A percentile compares a stretch with the other conserved stretches of the same genome.
phyloP scores from a whole-genome alignment of 75 land plant genomes.

The Pseudotsuga menziesii region DNA sequence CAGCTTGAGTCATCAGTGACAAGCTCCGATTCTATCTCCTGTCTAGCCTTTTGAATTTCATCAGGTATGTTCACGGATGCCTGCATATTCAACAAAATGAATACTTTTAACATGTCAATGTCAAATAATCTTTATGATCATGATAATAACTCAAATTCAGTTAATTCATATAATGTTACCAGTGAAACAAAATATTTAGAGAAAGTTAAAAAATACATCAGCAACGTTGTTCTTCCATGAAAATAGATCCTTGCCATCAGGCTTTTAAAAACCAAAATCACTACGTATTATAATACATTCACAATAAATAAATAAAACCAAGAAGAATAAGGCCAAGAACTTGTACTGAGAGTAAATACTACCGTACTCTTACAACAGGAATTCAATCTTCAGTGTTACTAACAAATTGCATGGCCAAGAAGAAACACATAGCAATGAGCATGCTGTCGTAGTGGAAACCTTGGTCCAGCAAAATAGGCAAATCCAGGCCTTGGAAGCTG shows the following conservation, averaged over 20 bases:
- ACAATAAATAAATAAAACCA: neutral
- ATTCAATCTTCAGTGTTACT: too few relatives aligned
- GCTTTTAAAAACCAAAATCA: too few relatives aligned
- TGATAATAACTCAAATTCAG: neutral
- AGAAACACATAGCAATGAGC: too few relatives aligned
- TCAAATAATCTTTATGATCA: neutral
- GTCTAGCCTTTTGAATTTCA: slow-evolving; percentile 47
- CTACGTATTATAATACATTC: neutral
- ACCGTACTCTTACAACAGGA: too few relatives aligned
- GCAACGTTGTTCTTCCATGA: neutral
- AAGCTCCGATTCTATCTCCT: slow-evolving; percentile 62
- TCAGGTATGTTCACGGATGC: slow-evolving; percentile 28
- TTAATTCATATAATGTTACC: neutral
- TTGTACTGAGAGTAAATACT: too few relatives aligned
- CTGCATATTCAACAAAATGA: slow-evolving; percentile 18
- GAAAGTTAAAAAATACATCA: too few relatives aligned
- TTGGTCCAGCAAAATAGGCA: too few relatives aligned
- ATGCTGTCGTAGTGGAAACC: too few relatives aligned
- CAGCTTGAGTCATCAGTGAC: slow-evolving; percentile 42
- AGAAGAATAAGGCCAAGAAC: too few relatives aligned
- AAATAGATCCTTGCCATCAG: too few relatives aligned
- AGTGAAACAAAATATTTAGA: neutral
- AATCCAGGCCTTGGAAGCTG: too few relatives aligned
- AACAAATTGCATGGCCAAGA: too few relatives aligned
- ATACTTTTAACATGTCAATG: neutral